These are phyloP conservation scores for Peribolospora baueri DNA, from an alignment of 768 basidiomycete genomes.

Conservation along the genomic window DNA sequence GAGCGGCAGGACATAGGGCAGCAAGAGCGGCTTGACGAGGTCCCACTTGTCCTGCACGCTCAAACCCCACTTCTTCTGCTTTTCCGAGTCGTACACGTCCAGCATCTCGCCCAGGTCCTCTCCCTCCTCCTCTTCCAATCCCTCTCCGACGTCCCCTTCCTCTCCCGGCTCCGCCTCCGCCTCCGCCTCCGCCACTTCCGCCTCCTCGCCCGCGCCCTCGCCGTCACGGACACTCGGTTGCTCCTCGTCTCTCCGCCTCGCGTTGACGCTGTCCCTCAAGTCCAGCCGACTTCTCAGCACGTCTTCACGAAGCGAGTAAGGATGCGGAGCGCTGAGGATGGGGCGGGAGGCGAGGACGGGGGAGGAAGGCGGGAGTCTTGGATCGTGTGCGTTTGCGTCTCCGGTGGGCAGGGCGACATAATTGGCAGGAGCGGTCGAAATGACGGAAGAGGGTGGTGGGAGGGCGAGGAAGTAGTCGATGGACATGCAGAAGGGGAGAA, in stretches of 20 bases:
- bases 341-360: too few species aligned
- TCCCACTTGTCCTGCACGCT: constrained; percentile 49
- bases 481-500: constrained; percentile 61
- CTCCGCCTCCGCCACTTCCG: too few species aligned
- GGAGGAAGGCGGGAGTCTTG: constrained; percentile 1
- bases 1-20: constrained; percentile 76
- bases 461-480: constrained; percentile 52
- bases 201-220: too few species aligned
- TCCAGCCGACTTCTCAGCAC: too few species aligned
- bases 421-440: constrained; percentile 12
- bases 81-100: neutral
- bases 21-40: constrained; percentile 51
- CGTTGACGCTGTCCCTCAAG: too few species aligned
- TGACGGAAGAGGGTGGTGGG: constrained; percentile 34
- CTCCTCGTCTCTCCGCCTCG: too few species aligned
- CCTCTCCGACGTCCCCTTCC: too few species aligned
- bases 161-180: too few species aligned
- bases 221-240: too few species aligned
- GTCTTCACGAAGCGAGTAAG: too few species aligned
- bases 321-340: too few species aligned
- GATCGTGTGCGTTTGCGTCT: constrained; percentile 12
- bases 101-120: constrained; percentile 25
- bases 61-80: constrained; percentile 24
- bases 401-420: constrained; percentile 27
- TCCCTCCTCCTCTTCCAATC: neutral